Percentiles rank a stretch among this genome's conserved stretches.
Conservation (phyloP, 371 early-diverging fungal genomes). For the Parasitella parasitica region DNA sequence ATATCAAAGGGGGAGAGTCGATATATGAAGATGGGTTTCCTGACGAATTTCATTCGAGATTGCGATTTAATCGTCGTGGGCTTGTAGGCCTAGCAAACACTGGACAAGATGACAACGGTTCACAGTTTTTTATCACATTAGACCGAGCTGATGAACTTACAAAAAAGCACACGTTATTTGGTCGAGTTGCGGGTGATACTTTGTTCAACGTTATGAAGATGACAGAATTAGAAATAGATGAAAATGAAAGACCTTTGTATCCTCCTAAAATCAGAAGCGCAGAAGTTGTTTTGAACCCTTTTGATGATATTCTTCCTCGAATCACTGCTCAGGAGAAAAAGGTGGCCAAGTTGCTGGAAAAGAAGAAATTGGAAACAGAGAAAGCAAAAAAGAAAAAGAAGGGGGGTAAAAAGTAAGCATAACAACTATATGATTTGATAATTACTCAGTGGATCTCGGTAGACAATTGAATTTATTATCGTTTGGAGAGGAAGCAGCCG, state of each 20-base stretch:
- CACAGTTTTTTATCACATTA: constrained; percentile 95
- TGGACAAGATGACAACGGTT: constrained; percentile 75
- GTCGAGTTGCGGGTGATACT: constrained; percentile 91
- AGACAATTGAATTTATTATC: constrained; percentile 82
- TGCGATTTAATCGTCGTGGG: constrained; percentile 87
- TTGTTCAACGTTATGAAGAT: constrained; percentile 89
- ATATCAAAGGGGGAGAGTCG: constrained; percentile 82
- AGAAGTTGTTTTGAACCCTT: constrained; percentile 83
- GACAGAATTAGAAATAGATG: constrained; percentile 76
- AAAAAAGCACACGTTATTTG: constrained; percentile 89
- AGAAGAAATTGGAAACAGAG: constrained; percentile 33
- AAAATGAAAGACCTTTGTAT: constrained; percentile 80
- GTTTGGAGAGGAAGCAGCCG: constrained; percentile 83
- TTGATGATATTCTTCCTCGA: constrained; percentile 89
- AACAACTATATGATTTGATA: neutral
- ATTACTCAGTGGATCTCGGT: neutral
- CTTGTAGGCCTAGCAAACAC: constrained; percentile 91
- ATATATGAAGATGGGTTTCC: constrained; percentile 82
- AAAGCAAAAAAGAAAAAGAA: constrained; percentile 53
- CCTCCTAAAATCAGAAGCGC: constrained; percentile 70
- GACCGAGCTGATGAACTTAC: constrained; percentile 85
- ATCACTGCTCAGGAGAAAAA: constrained; percentile 62
- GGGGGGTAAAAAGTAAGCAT: constrained; percentile 61
- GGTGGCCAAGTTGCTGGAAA: constrained; percentile 33
- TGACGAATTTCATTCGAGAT: constrained; percentile 89